These are phyloP conservation scores for Irpex lacteus DNA, from an alignment of 1,284 basidiomycete species.

Conservation along the genomic window DNA sequence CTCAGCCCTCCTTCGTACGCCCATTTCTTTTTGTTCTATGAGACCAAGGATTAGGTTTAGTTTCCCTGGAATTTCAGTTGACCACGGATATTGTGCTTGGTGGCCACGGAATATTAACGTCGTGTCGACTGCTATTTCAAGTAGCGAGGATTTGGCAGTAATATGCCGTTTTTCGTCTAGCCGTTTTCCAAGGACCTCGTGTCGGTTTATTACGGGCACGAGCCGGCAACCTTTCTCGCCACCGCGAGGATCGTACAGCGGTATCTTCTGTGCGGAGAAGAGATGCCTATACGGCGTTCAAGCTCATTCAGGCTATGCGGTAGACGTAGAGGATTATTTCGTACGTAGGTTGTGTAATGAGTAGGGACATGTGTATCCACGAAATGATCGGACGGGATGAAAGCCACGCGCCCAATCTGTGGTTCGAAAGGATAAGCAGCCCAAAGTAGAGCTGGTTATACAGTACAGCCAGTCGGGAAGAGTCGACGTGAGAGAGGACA, in stretches of 20 bases:
- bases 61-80: not conserved
- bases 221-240: not conserved
- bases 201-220: not conserved
- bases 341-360: not conserved
- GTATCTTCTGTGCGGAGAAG: no score
- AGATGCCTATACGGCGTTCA: no score
- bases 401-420: no score
- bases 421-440: no score
- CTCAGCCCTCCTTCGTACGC: not conserved
- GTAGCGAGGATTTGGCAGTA: no score
- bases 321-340: not conserved
- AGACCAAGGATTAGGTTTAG: not conserved
- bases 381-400: not conserved
- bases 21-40: not conserved
- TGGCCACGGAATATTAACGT: not conserved
- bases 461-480: not conserved
- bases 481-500: not conserved
- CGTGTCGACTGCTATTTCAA: not conserved
- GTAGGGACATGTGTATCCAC: conserved; percentile 5
- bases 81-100: no score
- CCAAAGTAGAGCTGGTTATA: no score
- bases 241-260: no score
- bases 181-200: not conserved
- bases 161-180: no score
- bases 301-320: no score